These are phyloP conservation scores for Claviceps purpurea DNA, from an alignment of 2,329 filamentous ascomycete species.

Conservation along the genomic window DNA sequence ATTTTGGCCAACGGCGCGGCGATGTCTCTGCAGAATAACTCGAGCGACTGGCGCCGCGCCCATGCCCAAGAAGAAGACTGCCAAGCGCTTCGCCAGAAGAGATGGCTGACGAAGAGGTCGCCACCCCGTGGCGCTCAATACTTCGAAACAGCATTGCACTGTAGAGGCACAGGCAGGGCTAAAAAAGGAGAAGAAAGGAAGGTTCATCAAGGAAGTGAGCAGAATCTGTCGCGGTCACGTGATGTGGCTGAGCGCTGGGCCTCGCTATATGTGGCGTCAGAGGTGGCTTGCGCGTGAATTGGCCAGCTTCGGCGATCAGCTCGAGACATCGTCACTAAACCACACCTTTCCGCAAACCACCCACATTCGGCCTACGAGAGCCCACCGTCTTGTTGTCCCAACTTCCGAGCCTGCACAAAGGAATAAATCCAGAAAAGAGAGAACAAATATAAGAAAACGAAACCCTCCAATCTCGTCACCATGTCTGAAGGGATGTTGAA, in stretches of 20 bases:
- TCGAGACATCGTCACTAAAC: conserved; percentile 2
- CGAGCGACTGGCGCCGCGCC: too few species aligned
- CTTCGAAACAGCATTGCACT: too few species aligned
- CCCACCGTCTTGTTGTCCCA: neutral
- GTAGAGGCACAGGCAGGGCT: too few species aligned
- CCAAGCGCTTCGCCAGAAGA: too few species aligned
- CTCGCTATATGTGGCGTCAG: conserved; percentile 15
- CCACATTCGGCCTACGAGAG: neutral
- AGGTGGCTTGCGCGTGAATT: too few species aligned
- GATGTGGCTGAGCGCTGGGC: conserved; percentile 16
- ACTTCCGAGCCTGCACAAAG: neutral
- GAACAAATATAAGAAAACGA: neutral
- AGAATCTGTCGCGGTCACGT: neutral
- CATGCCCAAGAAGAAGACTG: too few species aligned
- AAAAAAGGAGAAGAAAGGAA: too few species aligned
- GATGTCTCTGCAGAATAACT: too few species aligned
- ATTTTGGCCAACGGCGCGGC: too few species aligned
- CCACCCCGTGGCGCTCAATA: too few species aligned
- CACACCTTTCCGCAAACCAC: neutral
- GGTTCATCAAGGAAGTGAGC: too few species aligned
- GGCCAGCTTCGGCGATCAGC: conserved; percentile 9
- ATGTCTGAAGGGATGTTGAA: conserved; percentile 80
- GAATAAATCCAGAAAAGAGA: neutral
- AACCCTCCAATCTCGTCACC: conserved; percentile 11
- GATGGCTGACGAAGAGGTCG: too few species aligned